A percentile compares a stretch with the other conserved stretches of the same genome.
These are phyloP conservation scores for Microbotryum violaceum DNA, from an alignment of 1,284 basidiomycete genomes.

Conservation along the genomic window DNA sequence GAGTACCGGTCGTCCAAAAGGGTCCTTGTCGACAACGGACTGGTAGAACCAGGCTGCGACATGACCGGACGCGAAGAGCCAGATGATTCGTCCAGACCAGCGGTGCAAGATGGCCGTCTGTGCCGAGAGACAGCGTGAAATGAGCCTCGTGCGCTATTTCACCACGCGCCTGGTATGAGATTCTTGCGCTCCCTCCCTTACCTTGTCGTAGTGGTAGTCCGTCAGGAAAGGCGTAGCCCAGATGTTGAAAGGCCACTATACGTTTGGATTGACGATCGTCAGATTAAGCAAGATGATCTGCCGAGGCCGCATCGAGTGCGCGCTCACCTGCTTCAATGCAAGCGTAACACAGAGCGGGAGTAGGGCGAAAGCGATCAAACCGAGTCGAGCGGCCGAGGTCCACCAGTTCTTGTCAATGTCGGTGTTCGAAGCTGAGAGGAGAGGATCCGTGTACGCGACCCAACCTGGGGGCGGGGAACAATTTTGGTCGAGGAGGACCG, in stretches of 20 bases:
- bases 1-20: constrained; percentile 52
- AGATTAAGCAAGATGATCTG: not conserved
- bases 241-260: constrained; percentile 64
- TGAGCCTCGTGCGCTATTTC: not conserved
- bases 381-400: constrained; percentile 65
- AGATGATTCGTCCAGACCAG: constrained; percentile 54
- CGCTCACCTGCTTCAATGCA: constrained; percentile 55
- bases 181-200: no score
- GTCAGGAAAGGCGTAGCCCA: constrained; percentile 63
- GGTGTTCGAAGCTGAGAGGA: constrained; percentile 46
- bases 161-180: no score
- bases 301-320: not conserved
- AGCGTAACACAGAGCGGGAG: constrained; percentile 68
- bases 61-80: constrained; percentile 61
- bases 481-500: no score
- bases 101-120: constrained; percentile 31
- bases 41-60: constrained; percentile 69
- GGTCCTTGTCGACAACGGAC: constrained; percentile 52
- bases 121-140: not conserved
- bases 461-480: not conserved
- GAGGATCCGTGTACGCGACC: constrained; percentile 32
- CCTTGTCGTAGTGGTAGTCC: constrained; percentile 66
- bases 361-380: constrained; percentile 68
- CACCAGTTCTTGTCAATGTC: constrained; percentile 67
- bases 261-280: no score